Base-by-base conservation (phyloP, 768 basidiomycete species). In the Lactarius hengduanensis region DNA sequence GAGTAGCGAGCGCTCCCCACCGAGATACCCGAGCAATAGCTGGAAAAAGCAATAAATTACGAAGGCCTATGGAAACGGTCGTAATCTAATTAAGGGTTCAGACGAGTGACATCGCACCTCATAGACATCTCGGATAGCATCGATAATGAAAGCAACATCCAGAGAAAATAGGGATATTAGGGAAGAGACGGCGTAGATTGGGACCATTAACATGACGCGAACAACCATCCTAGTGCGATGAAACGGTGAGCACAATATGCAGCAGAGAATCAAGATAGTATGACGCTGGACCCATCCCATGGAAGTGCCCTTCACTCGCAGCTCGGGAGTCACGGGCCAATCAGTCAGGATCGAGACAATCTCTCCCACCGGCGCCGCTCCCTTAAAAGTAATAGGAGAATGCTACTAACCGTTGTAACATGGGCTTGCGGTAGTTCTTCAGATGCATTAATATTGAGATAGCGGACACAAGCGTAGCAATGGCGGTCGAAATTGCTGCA, bases 151-250 rank as follows among this genome's bases (percentile, higher is more conserved):
- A 0, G 97, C 97, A 2, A 91, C 94, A 74, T 96, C 91, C 62
- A 98, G 80, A 0, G 95, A 97, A 79, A 95, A 93, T 47, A 99
- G 81, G 0, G 96, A 94, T 68, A 98, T 94, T 70, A 98, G 80
- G 4, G 94, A 95, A 0, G 97, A 84, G 34, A 98, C 80, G 1
- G 87, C 94, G 75, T 99, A 98, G 34, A 98, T 79, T 0, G 96
- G 96, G 6, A 92, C 92, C 95, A 98, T 98, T 71, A 98, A 69
- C 91, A 98, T 94, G 74, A 98, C 97, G 57, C 97, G 85, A 54
- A 97, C 83, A 58, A 96, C 95, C 84, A 92, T 91, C 69, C 96
- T 91, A 65, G 15, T 45, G 72, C 6, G 54, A 64, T 54, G n/a
- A 20, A 45, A 54, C 13, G 47, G 55, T 63, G 26, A 60, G 58